Evolutionary conservation across 805 yeast species (phyloP).

Genomic region (Teunomyces pallodes): DNA sequence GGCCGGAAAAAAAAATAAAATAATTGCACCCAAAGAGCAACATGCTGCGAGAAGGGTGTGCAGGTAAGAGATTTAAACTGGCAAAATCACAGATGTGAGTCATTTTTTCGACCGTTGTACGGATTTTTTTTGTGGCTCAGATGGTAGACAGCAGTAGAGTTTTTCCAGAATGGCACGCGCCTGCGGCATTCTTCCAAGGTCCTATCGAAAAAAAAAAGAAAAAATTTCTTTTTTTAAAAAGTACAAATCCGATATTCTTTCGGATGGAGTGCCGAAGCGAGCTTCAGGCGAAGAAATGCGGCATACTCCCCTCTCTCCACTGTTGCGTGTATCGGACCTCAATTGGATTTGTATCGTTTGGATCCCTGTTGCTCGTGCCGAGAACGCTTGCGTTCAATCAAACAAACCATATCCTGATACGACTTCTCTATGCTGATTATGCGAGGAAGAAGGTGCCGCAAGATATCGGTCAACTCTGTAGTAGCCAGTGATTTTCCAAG

Average conservation of each 20-base stretch:
- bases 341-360: background rate
- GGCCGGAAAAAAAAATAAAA: background rate
- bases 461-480: background rate
- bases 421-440: background rate
- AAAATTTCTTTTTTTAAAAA: background rate
- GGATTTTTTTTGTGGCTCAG: background rate
- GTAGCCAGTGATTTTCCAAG: background rate
- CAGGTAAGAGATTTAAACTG: background rate
- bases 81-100: background rate
- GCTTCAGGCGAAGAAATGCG: background rate
- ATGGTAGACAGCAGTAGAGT: background rate
- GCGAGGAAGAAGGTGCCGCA: background rate
- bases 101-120: background rate
- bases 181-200: background rate
- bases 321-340: no score
- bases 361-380: background rate
- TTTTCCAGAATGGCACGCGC: background rate
- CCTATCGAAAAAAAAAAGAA: background rate
- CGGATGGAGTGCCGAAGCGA: background rate
- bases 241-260: background rate
- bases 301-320: background rate
- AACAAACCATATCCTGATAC: background rate
- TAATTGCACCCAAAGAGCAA: conserved; percentile 3
- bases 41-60: conserved; percentile 1
- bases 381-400: background rate